A percentile compares a stretch with the other conserved stretches of the same genome.
These are phyloP conservation scores for Fraxinus dipetala DNA, from an alignment of 305 asterid genomes.

Conservation along the genomic window DNA sequence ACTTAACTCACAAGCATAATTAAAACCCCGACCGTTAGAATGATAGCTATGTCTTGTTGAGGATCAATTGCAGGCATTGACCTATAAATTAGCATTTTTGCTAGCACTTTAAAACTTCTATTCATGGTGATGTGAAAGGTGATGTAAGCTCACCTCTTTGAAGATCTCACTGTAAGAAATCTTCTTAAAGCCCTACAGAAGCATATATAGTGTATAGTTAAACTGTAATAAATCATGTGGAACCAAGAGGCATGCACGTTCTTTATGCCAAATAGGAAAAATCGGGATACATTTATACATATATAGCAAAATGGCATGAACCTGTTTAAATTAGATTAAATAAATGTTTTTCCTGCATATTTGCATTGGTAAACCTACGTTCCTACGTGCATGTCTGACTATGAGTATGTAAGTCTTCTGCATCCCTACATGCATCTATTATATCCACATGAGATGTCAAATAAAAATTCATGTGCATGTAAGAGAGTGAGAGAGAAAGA, in stretches of 20 bases:
- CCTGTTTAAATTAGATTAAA: neutral
- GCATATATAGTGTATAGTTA: slow-evolving; percentile 6
- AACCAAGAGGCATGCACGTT: neutral
- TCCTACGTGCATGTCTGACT: neutral
- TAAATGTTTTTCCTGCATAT: neutral
- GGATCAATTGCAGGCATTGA: neutral
- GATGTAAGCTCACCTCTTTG: slow-evolving; percentile 60
- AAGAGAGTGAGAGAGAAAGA: slow-evolving; percentile 13
- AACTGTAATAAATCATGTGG: neutral
- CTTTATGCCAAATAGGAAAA: neutral
- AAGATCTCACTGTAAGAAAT: slow-evolving; percentile 68
- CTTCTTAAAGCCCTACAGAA: slow-evolving; percentile 65
- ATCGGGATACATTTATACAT: neutral
- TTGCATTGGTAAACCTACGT: neutral
- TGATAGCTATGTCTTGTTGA: neutral
- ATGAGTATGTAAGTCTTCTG: neutral
- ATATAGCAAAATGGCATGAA: neutral
- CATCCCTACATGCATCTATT: neutral
- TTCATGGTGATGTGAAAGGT: slow-evolving; percentile 5
- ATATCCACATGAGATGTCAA: neutral
- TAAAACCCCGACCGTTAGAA: neutral
- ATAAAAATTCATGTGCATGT: neutral
- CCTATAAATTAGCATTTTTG: neutral
- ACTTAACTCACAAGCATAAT: neutral
- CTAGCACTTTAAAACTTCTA: neutral